Base-by-base conservation (phyloP, 352 stramenopile species). In the Stephanocyclus meneghinianus region DNA sequence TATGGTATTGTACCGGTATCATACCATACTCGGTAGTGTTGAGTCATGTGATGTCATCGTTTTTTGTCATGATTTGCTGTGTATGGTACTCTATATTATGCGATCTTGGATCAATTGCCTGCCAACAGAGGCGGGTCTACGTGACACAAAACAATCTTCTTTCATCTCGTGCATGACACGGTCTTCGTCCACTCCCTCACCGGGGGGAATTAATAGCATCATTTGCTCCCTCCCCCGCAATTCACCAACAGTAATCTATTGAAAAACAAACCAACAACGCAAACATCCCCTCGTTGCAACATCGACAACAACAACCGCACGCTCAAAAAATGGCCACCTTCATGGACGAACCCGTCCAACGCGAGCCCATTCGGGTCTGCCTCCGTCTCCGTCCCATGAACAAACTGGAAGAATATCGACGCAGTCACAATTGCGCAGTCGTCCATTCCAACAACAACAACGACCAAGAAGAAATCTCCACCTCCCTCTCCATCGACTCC, bases 311-410 rank as follows among this genome's bases (percentile, higher is more conserved):
- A 40, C 35, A 40, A 1, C 35, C 4, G 7, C 3, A 40, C 4
- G 35, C 35, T 2, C 35, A 40, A 4, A 40, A 40, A 40, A 40
- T 40, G 35, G 35, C 40, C 16, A 56, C 51, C 18, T 70, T 79
- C 37, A 60, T 73, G 62, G 71, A 79, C 37, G 72, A 80, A 53
- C 64, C 63, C 2, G 16, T 45, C 63, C 64, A 69, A 72, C 35
- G 57, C 70, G 61, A 80, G 59, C 47, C 32, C 13, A 84, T 90
- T n/a, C 75, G 78, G 15, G 86, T 91, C 3, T 87, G 59, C 63
- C 66, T 91, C 2, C 72, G 86, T 2, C 74, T 91, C 2, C 74
- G 84, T n/a, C 86, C 86, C 1, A 76, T 87, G 42, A 90, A 90
- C 61, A 88, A 89, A 65, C 72, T 91, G 9, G 86, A 91, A 76